Base-by-base conservation (phyloP, 306 rosid genomes). In the Dryas drummondii region DNA sequence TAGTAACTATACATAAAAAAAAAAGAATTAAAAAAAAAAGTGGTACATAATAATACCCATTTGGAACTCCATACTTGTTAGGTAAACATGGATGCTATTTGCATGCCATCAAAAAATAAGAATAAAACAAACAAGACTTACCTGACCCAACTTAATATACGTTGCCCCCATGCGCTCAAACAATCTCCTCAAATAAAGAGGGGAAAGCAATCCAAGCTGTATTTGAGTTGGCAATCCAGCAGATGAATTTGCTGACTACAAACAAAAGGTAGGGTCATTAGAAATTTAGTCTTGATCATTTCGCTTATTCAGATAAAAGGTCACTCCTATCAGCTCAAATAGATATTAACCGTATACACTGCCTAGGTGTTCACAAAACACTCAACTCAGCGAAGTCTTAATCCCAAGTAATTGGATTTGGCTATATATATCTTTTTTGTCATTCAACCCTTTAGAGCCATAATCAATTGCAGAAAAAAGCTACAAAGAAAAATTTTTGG, bases 91-190 rank as follows among this genome's bases (percentile, higher is more conserved):
- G 60, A 55, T 55, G 60, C 48, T 51, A 27, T 50, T 7, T 68
- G 47, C 58, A 50, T 68, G 27, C 73, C 60, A 69, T 32, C 72
- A 26, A 42, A 79, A 66, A 9, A 60, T 55, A 15, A 59, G 8
- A 53, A 48, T 72, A 45, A 26, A 72, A 47, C 46, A 50, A 71
- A 51, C 69, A 56, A 54, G 17, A 68, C 73, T 67, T 87, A 94
- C 98, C 96, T 94, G 98, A 51, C 98, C 98, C 77, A 94, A 77
- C 78, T 91, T 94, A 83, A 94, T 82, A 84, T 94, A 94, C 45
- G 97, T 91, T 74, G 97, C 97, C 6, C 97, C 98, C 93, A 94
- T 84, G 76, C 97, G 96, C 83, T 94, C 98, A 55, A 94, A 91
- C 76, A 91, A 77, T 75, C 86, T 88, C 83, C 98, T 90, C 87